Percentiles rank a stretch among this genome's conserved stretches.
Evolutionary conservation across 176 grass and related monocot genomes (phyloP).

Genomic region (Oryza longistaminata): DNA sequence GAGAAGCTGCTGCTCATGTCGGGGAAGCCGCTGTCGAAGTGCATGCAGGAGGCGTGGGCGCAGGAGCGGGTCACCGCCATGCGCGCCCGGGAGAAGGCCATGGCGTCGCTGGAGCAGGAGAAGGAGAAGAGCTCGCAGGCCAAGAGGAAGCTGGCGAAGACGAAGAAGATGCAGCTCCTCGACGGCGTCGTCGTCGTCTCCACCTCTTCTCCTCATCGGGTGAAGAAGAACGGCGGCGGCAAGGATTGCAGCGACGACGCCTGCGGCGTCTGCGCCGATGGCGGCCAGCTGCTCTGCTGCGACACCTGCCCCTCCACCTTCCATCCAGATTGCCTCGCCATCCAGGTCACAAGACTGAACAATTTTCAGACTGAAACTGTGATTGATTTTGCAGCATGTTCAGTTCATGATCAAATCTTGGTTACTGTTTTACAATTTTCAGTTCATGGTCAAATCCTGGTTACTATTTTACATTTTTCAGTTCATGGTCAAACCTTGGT

Average conservation of each 20-base stretch:
- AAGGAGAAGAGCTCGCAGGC: conserved; percentile 12
- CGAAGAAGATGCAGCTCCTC: not conserved
- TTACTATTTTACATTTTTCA: too few relatives aligned
- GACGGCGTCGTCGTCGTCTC: not conserved
- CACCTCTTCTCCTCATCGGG: not conserved
- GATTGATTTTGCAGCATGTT: not conserved
- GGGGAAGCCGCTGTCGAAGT: conserved; percentile 51
- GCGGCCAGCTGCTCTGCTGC: conserved; percentile 76
- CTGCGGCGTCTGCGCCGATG: conserved; percentile 80
- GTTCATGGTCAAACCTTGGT: too few relatives aligned
- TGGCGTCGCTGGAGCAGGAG: conserved; percentile 35
- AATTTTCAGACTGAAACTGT: not conserved
- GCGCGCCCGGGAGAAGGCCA: conserved; percentile 13
- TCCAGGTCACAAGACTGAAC: conserved; percentile 37
- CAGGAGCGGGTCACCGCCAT: conserved; percentile 17
- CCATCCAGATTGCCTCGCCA: conserved; percentile 68
- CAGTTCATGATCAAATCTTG: not conserved
- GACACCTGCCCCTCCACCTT: conserved; percentile 81
- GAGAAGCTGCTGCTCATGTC: conserved; percentile 60
- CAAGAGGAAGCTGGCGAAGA: conserved; percentile 38
- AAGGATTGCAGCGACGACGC: conserved; percentile 74
- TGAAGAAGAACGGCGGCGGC: conserved; percentile 33
- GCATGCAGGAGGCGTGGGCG: conserved; percentile 62
- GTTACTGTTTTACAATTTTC: too few relatives aligned
- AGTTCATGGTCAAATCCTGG: too few relatives aligned